Evolutionary conservation across 495 filamentous ascomycete species (phyloP).

Genomic region (Echria macrotheca): DNA sequence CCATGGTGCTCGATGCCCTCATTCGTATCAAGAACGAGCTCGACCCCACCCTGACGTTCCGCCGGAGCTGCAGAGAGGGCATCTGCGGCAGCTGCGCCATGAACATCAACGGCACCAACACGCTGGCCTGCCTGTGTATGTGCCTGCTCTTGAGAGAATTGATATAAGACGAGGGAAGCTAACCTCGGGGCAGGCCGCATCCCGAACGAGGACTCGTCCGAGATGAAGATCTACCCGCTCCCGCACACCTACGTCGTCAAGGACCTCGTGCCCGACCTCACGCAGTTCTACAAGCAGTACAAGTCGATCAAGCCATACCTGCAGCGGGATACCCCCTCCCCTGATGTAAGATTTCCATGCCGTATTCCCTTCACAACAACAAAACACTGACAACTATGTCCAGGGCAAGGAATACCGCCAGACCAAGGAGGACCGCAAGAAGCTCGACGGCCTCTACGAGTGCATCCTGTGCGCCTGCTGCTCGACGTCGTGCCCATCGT

Average conservation of each 20-base stretch:
- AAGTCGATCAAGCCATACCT: slow-evolving; percentile 99
- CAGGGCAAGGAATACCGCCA: slow-evolving; percentile 87
- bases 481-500: slow-evolving; percentile 94
- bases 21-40: slow-evolving; percentile 99
- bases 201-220: slow-evolving; percentile 68
- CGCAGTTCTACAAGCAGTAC: slow-evolving; percentile 99
- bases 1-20: slow-evolving; percentile 94
- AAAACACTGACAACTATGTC: slow-evolving; percentile 12
- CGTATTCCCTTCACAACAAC: no score
- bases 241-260: slow-evolving; percentile 99
- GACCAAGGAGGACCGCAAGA: slow-evolving; percentile 81
- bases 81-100: slow-evolving; percentile 98
- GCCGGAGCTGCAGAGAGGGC: slow-evolving; percentile 90
- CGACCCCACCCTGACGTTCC: slow-evolving; percentile 93
- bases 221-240: slow-evolving; percentile 94
- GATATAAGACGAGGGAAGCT: no score
- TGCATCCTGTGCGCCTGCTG: slow-evolving; percentile 99
- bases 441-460: slow-evolving; percentile 97
- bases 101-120: slow-evolving; percentile 99
- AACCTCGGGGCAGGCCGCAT: slow-evolving; percentile 85
- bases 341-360: no score
- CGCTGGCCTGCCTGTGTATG: slow-evolving; percentile 94
- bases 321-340: slow-evolving; percentile 71
- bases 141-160: slow-evolving; percentile 22
- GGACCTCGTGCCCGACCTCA: slow-evolving; percentile 95